Evolutionary conservation across 2,329 filamentous ascomycete species (phyloP).

Genomic region (Lecanosticta acicola): DNA sequence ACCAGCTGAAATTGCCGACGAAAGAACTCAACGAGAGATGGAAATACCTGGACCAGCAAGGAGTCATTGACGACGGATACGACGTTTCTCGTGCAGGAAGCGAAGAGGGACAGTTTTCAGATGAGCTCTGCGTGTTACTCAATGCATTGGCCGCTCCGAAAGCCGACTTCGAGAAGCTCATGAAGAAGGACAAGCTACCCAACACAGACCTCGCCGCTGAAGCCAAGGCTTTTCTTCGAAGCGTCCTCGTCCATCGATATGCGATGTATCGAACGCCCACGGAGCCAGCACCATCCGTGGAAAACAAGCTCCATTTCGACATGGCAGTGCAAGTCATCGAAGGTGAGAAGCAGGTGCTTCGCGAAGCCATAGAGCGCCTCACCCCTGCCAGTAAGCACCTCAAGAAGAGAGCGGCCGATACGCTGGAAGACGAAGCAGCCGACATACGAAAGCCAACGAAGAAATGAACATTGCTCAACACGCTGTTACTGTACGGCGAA

Average conservation of each 20-base stretch:
- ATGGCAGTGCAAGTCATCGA: constrained; percentile 65
- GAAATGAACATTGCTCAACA: constrained; percentile 10
- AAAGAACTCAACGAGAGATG: constrained; percentile 24
- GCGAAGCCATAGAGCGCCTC: constrained; percentile 41
- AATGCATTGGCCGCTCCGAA: constrained; percentile 41
- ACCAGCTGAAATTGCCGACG: constrained; percentile 8
- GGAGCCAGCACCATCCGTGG: background rate
- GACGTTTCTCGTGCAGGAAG: constrained; percentile 43
- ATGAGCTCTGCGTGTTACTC: constrained; percentile 40
- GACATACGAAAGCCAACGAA: constrained; percentile 18
- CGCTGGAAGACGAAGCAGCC: constrained; percentile 20
- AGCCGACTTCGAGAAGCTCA: constrained; percentile 38
- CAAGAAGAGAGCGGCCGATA: constrained; percentile 22
- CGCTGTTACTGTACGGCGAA: background rate
- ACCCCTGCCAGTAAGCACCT: constrained; percentile 8
- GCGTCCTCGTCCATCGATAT: constrained; percentile 37
- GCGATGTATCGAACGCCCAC: constrained; percentile 55
- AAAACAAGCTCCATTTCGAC: constrained; percentile 18
- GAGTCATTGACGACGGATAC: constrained; percentile 67
- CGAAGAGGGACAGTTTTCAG: constrained; percentile 34
- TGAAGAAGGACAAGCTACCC: constrained; percentile 39
- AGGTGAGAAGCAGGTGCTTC: constrained; percentile 65
- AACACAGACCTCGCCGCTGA: constrained; percentile 32
- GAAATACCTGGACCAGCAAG: constrained; percentile 56
- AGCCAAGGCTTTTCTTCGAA: constrained; percentile 38